Evolutionary conservation across 2,329 filamentous ascomycete genomes (phyloP).

Genomic region (Colletotrichum sp.): DNA sequence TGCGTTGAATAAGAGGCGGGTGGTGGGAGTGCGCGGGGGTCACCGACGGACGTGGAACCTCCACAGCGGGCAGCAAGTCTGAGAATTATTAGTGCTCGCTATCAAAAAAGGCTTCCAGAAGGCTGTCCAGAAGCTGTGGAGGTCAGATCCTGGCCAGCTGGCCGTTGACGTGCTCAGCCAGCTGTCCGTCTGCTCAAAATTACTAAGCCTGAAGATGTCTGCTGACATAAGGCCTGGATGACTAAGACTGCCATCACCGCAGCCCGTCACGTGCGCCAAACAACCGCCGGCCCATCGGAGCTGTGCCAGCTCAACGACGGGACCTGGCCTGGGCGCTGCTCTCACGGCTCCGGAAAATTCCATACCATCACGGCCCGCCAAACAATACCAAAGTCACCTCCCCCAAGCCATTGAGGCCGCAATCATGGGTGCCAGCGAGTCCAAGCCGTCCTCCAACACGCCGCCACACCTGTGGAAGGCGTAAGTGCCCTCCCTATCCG

Average conservation of each 20-base stretch:
- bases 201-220: neutral
- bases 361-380: conserved; percentile 21
- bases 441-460: conserved; percentile 53
- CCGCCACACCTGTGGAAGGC: conserved; percentile 58
- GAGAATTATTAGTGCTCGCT: neutral
- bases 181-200: neutral
- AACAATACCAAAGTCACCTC: conserved; percentile 16
- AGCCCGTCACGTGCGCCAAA: neutral
- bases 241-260: neutral
- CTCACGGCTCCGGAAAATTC: conserved; percentile 23
- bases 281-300: conserved; percentile 16
- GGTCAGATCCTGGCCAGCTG: neutral
- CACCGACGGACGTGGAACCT: neutral
- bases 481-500: conserved; percentile 42
- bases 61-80: neutral
- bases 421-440: conserved; percentile 63
- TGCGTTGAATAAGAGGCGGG: neutral
- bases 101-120: conserved; percentile 1
- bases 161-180: neutral
- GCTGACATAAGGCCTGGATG: neutral
- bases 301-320: conserved; percentile 20
- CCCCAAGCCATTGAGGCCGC: conserved; percentile 29
- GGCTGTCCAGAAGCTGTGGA: neutral
- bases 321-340: neutral
- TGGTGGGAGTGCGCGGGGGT: neutral